Evolutionary conservation across 371 early-diverging fungal genomes (phyloP), one percentile per base, ranked within the genome.

Genomic region (Racocetra persica): DNA sequence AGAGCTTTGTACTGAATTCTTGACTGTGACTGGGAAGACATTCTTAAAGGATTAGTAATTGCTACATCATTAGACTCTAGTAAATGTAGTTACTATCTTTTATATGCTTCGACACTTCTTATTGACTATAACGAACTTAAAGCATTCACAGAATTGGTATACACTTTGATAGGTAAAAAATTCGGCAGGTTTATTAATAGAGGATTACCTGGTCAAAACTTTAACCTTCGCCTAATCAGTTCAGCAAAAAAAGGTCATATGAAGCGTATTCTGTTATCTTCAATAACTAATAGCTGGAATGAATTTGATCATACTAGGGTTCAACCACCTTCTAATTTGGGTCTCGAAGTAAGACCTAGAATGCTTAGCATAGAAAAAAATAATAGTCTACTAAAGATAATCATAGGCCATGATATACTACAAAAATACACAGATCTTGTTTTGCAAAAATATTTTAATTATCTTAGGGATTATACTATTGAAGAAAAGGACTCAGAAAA

Each of bases 71-170:
- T 57, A 13, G 55, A 73, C 22, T 18, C 20, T 73, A 73, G 36
- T 24, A 73, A 73, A 55, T 73, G 74, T n/a, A 73, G 74, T 55
- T 73, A 73, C 22, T 57, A 73, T 20, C n/a, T 73, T 73, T 28
- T 55, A 73, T 73, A 73, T 26, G 74, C 57, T 14, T 57, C 57
- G 18, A 24, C 14, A 55, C 55, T 73, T 18, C 74, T 73, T 45
- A 76, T 76, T 16, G 77, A 76, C 49, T n/a, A 76, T 76, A 41
- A 45, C 1, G 77, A 76, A 1, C 77, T 76, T 26, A 76, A 74
- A 74, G 59, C 26, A 59, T 74, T 74, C 28, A 74, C 75, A 1
- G 75, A 74, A 59, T 74, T 74, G 26, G 62, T 76, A 76, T 76
- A 76, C 38, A 76, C 20, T 1, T 24, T 76, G 62, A 76, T 63